phyloP scores from a whole-genome alignment of 2,329 filamentous ascomycete genomes.

The Fusarium sp. region DNA sequence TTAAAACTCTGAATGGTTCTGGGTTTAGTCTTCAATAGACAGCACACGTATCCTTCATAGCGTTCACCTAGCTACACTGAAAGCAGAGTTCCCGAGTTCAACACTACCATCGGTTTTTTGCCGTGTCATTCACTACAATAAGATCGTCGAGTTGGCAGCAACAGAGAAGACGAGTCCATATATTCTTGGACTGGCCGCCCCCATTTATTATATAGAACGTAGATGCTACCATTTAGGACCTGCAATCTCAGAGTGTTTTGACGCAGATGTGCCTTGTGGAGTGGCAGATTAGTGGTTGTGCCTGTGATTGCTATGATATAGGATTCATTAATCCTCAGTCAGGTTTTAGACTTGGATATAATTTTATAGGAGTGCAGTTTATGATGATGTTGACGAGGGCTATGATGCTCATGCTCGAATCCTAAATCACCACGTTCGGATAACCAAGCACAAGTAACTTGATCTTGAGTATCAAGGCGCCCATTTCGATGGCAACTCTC shows the following conservation, averaged over 20 bases:
- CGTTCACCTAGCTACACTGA: not conserved
- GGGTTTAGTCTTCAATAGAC: not conserved
- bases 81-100: not conserved
- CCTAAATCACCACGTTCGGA: not conserved
- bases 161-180: not conserved
- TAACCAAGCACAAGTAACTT: not conserved
- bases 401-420: not conserved
- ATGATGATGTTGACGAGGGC: not conserved
- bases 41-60: not conserved
- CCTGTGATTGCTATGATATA: not conserved
- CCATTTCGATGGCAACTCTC: not conserved
- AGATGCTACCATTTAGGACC: too few relatives aligned
- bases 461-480: not conserved
- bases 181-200: not conserved
- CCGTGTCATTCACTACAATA: not conserved
- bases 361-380: not conserved
- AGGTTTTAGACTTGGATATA: not conserved
- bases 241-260: too few relatives aligned
- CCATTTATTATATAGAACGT: too few relatives aligned
- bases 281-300: not conserved
- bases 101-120: not conserved
- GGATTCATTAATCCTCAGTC: not conserved
- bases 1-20: rapidly evolving
- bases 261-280: not conserved
- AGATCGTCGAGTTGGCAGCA: not conserved